phyloP scores from a whole-genome alignment of 2,329 filamentous ascomycete genomes.

The Pseudopyricularia javanii region DNA sequence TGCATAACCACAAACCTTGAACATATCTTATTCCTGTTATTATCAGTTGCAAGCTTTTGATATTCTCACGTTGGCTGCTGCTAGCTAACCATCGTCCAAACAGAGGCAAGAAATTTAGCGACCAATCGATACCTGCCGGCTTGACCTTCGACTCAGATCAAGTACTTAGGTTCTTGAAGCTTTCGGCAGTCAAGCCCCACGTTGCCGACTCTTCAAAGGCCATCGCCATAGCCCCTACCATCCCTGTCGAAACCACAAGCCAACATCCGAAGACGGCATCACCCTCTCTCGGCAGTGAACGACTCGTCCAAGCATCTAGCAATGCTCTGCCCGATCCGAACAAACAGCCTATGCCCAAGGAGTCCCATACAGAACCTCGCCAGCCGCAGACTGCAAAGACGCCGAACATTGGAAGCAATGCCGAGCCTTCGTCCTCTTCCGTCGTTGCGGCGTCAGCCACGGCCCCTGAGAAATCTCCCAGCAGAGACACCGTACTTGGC shows the following conservation, averaged over 20 bases:
- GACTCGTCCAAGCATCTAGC: not conserved
- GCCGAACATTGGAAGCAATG: not conserved
- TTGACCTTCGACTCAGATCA: constrained; percentile 15
- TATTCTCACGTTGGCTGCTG: constrained; percentile 7
- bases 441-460: not conserved
- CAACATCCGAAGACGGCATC: not conserved
- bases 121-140: constrained; percentile 38
- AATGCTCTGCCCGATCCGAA: not conserved
- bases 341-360: not conserved
- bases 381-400: not conserved
- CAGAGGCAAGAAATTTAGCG: constrained; percentile 37
- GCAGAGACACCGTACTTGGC: too few species aligned
- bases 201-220: not conserved
- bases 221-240: not conserved
- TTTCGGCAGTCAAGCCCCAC: not conserved
- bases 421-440: not conserved
- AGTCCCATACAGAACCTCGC: not conserved
- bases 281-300: not conserved
- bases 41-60: not conserved
- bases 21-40: not conserved
- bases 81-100: too few species aligned
- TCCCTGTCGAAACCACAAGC: not conserved
- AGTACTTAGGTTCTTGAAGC: not conserved
- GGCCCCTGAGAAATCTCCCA: not conserved
- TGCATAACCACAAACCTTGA: not conserved